A percentile compares a stretch with the other conserved stretches of the same genome.
These are phyloP conservation scores for Aureobasidium leucospermi DNA, from an alignment of 2,329 filamentous ascomycete species.

Conservation along the genomic window DNA sequence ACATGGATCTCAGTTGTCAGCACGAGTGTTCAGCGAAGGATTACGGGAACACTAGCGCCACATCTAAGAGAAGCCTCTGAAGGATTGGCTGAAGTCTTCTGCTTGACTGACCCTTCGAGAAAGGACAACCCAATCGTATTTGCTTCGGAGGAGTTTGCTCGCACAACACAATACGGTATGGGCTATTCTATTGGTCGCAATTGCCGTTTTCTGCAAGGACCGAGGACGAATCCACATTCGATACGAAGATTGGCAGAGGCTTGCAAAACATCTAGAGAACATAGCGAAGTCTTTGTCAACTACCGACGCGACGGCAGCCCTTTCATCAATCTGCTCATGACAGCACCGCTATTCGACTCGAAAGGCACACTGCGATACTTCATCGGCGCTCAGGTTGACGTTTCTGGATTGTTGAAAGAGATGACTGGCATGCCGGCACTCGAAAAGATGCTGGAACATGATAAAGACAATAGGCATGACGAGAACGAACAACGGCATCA, in stretches of 20 bases:
- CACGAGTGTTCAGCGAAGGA: slow-evolving; percentile 57
- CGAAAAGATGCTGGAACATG: slow-evolving; percentile 27
- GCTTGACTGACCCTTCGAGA: slow-evolving; percentile 65
- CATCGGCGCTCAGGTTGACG: slow-evolving; percentile 65
- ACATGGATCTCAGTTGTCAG: slow-evolving; percentile 64
- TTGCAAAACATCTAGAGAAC: slow-evolving; percentile 56
- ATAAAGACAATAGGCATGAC: slow-evolving; percentile 24
- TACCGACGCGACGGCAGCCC: slow-evolving; percentile 67
- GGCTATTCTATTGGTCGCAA: slow-evolving; percentile 68
- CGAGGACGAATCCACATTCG: slow-evolving; percentile 58
- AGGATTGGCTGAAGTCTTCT: slow-evolving; percentile 69
- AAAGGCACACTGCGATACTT: slow-evolving; percentile 60
- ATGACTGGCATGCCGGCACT: slow-evolving; percentile 59
- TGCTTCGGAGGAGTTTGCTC: slow-evolving; percentile 68
- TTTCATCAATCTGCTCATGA: slow-evolving; percentile 71
- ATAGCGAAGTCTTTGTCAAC: slow-evolving; percentile 68
- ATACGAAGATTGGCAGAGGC: slow-evolving; percentile 56
- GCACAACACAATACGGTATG: slow-evolving; percentile 68
- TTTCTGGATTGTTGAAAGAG: slow-evolving; percentile 61
- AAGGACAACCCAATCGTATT: slow-evolving; percentile 41
- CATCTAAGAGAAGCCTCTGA: slow-evolving; percentile 63
- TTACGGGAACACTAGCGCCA: slow-evolving; percentile 59
- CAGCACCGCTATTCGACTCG: slow-evolving; percentile 63
- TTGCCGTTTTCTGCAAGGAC: slow-evolving; percentile 71
- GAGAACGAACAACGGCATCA: slow-evolving; percentile 14